Conservation (phyloP, 2,329 filamentous ascomycete species). For the Penicillium sp. region DNA sequence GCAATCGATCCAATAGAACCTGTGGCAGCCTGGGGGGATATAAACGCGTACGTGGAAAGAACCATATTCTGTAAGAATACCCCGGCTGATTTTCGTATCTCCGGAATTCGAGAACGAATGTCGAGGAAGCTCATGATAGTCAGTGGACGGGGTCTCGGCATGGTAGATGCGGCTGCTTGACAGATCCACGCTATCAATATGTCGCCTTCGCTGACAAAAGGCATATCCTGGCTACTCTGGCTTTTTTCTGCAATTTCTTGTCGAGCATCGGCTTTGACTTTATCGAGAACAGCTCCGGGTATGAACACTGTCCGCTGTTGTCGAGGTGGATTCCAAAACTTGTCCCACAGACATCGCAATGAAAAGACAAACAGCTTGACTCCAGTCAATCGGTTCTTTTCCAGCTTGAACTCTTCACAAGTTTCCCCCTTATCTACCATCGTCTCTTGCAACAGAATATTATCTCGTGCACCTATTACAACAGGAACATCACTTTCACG, state of each 20-base stretch:
- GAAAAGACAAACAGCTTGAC: constrained; percentile 10
- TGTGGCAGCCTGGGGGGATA: constrained; percentile 10
- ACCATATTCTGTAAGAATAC: constrained; percentile 23
- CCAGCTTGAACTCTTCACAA: constrained; percentile 14
- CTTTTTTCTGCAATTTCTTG: not conserved
- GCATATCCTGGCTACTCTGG: not conserved
- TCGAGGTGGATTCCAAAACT: constrained; percentile 8
- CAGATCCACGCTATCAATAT: constrained; percentile 21
- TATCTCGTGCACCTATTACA: constrained; percentile 18
- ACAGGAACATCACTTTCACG: constrained; percentile 15
- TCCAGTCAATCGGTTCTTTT: constrained; percentile 12
- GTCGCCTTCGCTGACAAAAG: constrained; percentile 21
- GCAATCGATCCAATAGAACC: constrained; percentile 15
- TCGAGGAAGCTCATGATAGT: constrained; percentile 20
- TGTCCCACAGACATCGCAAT: constrained; percentile 21
- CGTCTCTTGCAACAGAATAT: constrained; percentile 14
- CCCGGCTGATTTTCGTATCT: constrained; percentile 7
- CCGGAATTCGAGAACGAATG: constrained; percentile 10
- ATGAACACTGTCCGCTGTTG: constrained; percentile 15
- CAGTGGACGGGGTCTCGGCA: constrained; percentile 13
- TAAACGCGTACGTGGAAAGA: constrained; percentile 18
- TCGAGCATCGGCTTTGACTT: constrained; percentile 7
- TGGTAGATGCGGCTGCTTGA: constrained; percentile 12
- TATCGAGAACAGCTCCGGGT: constrained; percentile 8
- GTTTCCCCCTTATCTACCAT: not conserved